A percentile compares a stretch with the other conserved stretches of the same genome.
These are phyloP conservation scores for Syzygium aromaticum DNA, from an alignment of 345 rosid genomes.

Conservation along the genomic window DNA sequence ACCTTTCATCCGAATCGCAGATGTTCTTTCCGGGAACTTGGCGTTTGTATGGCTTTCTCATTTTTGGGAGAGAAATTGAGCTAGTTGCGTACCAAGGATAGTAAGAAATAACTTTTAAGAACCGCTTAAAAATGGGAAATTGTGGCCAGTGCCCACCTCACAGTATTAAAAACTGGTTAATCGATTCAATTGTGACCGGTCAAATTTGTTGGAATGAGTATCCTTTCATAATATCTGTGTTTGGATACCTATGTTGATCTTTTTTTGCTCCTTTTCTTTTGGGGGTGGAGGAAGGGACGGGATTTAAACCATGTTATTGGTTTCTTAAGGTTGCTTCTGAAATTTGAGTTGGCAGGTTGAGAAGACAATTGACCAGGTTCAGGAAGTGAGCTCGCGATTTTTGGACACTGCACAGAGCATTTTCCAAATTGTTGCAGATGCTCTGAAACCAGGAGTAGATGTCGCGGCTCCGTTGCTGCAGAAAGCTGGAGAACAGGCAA, in stretches of 20 bases:
- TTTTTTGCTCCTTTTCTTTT: background rate
- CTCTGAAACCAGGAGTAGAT: constrained; percentile 76
- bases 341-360: constrained; percentile 44
- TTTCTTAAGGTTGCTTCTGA: background rate
- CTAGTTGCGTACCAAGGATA: background rate
- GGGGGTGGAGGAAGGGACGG: background rate
- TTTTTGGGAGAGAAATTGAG: background rate
- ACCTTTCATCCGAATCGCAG: background rate
- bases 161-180: background rate
- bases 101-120: background rate
- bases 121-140: background rate
- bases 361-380: constrained; percentile 74
- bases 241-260: background rate
- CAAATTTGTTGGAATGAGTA: background rate
- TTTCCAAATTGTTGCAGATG: constrained; percentile 48
- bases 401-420: constrained; percentile 52
- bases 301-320: background rate
- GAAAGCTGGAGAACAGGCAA: constrained; percentile 76
- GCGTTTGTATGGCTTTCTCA: background rate
- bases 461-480: constrained; percentile 54
- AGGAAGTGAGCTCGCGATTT: constrained; percentile 52
- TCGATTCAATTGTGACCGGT: background rate
- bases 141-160: background rate
- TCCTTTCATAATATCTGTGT: background rate
- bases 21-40: background rate